phyloP scores from a whole-genome alignment of 148 eudicot species.

The Cornus kousa region DNA sequence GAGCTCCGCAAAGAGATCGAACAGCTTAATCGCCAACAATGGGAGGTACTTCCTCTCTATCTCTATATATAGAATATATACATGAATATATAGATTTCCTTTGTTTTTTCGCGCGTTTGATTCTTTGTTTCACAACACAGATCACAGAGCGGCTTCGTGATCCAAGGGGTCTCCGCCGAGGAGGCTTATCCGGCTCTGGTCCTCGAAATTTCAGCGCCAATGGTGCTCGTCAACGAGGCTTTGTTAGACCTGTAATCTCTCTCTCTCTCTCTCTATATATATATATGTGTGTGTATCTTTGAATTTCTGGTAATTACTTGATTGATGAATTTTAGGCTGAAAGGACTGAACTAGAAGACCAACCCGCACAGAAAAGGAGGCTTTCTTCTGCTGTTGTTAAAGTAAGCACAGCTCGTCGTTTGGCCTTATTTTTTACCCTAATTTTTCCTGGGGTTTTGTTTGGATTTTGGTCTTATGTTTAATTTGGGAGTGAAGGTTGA shows the following conservation, averaged over 20 bases:
- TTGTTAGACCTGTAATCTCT: constrained; percentile 55
- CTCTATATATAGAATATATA: constrained; percentile 3
- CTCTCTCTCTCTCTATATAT: not conserved
- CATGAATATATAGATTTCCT: not conserved
- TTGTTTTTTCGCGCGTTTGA: not conserved
- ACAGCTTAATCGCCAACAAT: constrained; percentile 75
- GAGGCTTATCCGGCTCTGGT: constrained; percentile 47
- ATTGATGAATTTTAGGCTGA: constrained; percentile 54
- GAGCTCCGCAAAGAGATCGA: constrained; percentile 87
- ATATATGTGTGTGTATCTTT: too few species aligned
- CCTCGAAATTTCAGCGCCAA: constrained; percentile 59
- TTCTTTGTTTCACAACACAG: constrained; percentile 22
- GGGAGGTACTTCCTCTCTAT: constrained; percentile 53
- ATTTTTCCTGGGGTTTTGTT: not conserved
- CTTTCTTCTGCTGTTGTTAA: constrained; percentile 85
- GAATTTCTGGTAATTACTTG: constrained; percentile 3
- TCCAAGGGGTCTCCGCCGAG: constrained; percentile 89
- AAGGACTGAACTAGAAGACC: constrained; percentile 58
- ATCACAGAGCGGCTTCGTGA: constrained; percentile 85
- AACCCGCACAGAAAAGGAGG: constrained; percentile 75
- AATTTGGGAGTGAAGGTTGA: constrained; percentile 49
- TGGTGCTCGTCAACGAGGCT: constrained; percentile 60
- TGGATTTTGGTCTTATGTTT: not conserved
- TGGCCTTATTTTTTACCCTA: not conserved
- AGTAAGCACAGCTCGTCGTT: constrained; percentile 31